These are phyloP conservation scores for Cercospora brassicicola DNA, from an alignment of 2,329 filamentous ascomycete genomes.

Conservation along the genomic window DNA sequence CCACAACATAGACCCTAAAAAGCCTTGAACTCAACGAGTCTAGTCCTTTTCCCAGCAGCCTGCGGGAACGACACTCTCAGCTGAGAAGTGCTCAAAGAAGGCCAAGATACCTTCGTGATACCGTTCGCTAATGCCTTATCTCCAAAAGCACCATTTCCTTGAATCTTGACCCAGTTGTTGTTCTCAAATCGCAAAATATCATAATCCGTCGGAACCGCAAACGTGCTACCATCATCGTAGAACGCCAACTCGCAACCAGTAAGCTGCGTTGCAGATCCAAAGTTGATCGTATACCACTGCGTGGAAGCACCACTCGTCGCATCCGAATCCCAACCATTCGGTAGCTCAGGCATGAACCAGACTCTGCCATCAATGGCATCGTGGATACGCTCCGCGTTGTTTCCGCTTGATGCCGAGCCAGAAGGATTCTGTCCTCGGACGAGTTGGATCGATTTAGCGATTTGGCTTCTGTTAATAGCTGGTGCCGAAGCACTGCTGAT, in stretches of 20 bases:
- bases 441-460: slow-evolving; percentile 43
- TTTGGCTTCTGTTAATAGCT: slow-evolving; percentile 33
- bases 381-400: slow-evolving; percentile 35
- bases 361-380: slow-evolving; percentile 44
- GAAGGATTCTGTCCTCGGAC: slow-evolving; percentile 36
- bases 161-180: slow-evolving; percentile 37
- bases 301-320: slow-evolving; percentile 31
- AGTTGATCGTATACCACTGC: slow-evolving; percentile 44
- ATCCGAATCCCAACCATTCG: slow-evolving; percentile 44
- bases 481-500: slow-evolving; percentile 31
- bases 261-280: slow-evolving; percentile 35
- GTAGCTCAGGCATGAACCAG: slow-evolving; percentile 44
- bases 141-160: slow-evolving; percentile 19
- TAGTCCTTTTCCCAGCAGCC: slow-evolving; percentile 36
- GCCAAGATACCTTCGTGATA: slow-evolving; percentile 41
- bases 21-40: slow-evolving; percentile 45
- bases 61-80: slow-evolving; percentile 41
- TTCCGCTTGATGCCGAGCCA: slow-evolving; percentile 37
- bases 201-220: slow-evolving; percentile 38
- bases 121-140: slow-evolving; percentile 40
- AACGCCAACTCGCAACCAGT: slow-evolving; percentile 43
- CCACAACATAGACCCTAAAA: slow-evolving; percentile 23
- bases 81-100: slow-evolving; percentile 29
- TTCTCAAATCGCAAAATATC: slow-evolving; percentile 33
- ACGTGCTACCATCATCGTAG: slow-evolving; percentile 36